Evolutionary conservation across 179 eudicot species (phyloP).

Genomic region (Beta macrorhiza): DNA sequence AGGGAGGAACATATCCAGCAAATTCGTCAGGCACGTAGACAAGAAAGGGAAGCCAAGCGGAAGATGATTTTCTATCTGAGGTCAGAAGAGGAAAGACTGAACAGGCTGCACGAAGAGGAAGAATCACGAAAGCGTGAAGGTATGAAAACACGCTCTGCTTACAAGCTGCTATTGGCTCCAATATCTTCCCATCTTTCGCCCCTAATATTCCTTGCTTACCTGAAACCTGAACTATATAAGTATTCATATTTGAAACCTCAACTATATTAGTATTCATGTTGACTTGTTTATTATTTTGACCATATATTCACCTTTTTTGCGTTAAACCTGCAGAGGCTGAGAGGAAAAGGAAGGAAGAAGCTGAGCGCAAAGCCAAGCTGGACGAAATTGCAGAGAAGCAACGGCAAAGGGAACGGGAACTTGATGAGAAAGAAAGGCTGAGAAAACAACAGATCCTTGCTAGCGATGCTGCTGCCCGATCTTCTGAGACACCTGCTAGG

Average conservation of each 20-base stretch:
- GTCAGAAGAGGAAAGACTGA: slow-evolving; percentile 68
- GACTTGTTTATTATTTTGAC: background rate
- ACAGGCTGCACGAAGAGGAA: slow-evolving; percentile 61
- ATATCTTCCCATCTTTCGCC: background rate
- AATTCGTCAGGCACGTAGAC: slow-evolving; percentile 50
- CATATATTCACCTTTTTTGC: background rate
- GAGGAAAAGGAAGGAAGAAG: slow-evolving; percentile 74
- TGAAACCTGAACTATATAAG: background rate
- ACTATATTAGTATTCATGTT: background rate
- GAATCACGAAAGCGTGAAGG: slow-evolving; percentile 85
- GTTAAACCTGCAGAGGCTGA: slow-evolving; percentile 60
- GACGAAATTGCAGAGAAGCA: slow-evolving; percentile 89
- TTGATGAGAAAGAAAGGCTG: slow-evolving; percentile 68
- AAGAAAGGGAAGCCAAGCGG: slow-evolving; percentile 61
- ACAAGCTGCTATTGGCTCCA: background rate
- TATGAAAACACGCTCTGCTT: slow-evolving; percentile 16
- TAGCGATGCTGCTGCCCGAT: slow-evolving; percentile 35
- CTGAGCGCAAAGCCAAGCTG: slow-evolving; percentile 67
- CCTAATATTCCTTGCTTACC: background rate
- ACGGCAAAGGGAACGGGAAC: slow-evolving; percentile 71
- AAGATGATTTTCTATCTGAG: slow-evolving; percentile 66
- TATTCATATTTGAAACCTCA: background rate
- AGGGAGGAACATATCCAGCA: slow-evolving; percentile 50
- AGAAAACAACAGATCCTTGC: slow-evolving; percentile 54
- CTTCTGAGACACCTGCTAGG: slow-evolving; percentile 31